Percentiles rank a stretch among this genome's conserved stretches.
phyloP scores from a whole-genome alignment of 495 filamentous ascomycete species.

The Delitschia confertaspora region DNA sequence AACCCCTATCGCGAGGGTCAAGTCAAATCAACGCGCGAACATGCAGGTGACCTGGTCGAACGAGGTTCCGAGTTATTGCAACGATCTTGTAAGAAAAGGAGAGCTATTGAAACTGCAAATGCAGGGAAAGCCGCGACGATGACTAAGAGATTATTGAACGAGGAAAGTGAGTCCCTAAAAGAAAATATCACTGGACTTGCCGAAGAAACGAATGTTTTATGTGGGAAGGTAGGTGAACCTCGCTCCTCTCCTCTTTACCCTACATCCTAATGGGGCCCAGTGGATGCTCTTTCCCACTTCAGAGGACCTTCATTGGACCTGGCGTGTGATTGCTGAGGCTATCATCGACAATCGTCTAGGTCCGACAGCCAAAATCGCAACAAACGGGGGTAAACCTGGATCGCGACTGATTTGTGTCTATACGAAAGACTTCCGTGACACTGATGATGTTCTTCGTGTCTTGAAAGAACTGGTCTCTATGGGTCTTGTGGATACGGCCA shows the following conservation, averaged over 20 bases:
- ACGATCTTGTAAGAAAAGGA: slow-evolving; percentile 35
- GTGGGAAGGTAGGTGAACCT: slow-evolving; percentile 48
- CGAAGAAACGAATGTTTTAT: slow-evolving; percentile 42
- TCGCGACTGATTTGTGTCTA: slow-evolving; percentile 63
- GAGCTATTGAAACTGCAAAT: slow-evolving; percentile 37
- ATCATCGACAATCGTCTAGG: slow-evolving; percentile 59
- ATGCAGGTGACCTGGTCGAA: slow-evolving; percentile 39
- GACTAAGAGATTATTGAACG: slow-evolving; percentile 44
- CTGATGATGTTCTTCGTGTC: slow-evolving; percentile 58
- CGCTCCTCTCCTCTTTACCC: background rate
- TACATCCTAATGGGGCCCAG: slow-evolving; percentile 26
- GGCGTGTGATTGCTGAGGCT: slow-evolving; percentile 54
- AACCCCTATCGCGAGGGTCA: slow-evolving; percentile 40
- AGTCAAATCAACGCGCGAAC: slow-evolving; percentile 21
- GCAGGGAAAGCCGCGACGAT: slow-evolving; percentile 33
- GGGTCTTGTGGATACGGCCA: slow-evolving; percentile 42
- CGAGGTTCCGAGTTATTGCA: slow-evolving; percentile 40
- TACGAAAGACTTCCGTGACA: slow-evolving; percentile 62
- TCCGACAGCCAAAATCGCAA: slow-evolving; percentile 59
- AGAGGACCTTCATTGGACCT: slow-evolving; percentile 51
- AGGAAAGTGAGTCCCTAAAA: slow-evolving; percentile 44
- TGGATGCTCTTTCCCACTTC: slow-evolving; percentile 73
- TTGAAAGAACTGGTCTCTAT: slow-evolving; percentile 49
- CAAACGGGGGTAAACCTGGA: slow-evolving; percentile 35
- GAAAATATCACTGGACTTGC: slow-evolving; percentile 50